Percentiles rank a stretch among this genome's conserved stretches.
Conservation (phyloP, 2,329 filamentous ascomycete species). For the Colletotrichum sp. region DNA sequence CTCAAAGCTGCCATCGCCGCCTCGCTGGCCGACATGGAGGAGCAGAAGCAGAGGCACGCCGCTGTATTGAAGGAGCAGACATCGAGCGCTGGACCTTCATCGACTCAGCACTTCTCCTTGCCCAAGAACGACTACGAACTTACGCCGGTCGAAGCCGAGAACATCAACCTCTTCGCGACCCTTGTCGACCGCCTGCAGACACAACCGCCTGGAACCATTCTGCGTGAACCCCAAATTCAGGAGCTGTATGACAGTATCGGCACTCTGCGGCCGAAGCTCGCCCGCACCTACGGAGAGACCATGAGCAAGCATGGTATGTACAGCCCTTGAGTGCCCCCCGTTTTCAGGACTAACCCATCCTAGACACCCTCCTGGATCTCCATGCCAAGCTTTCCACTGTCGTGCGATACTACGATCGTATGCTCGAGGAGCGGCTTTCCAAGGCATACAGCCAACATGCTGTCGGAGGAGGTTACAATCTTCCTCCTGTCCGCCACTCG, state of each 20-base stretch:
- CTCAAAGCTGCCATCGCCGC: constrained; percentile 94
- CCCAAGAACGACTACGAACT: constrained; percentile 95
- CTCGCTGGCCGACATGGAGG: constrained; percentile 95
- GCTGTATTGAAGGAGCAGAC: constrained; percentile 83
- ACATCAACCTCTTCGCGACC: constrained; percentile 95
- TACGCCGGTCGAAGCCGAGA: constrained; percentile 91
- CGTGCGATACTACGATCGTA: constrained; percentile 95
- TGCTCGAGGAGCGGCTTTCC: constrained; percentile 94
- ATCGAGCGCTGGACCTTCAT: constrained; percentile 53
- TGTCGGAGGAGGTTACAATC: constrained; percentile 67
- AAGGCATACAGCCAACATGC: constrained; percentile 88
- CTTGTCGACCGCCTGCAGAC: constrained; percentile 94
- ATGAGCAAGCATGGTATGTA: constrained; percentile 97
- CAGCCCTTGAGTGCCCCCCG: background rate
- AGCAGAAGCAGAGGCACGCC: constrained; percentile 92
- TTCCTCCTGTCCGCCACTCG: constrained; percentile 57
- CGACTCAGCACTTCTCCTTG: constrained; percentile 59
- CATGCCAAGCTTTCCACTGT: constrained; percentile 96
- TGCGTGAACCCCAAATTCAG: constrained; percentile 97
- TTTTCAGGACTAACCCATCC: constrained; percentile 34
- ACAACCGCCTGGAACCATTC: constrained; percentile 91
- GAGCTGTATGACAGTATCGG: constrained; percentile 98
- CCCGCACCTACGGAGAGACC: constrained; percentile 94
- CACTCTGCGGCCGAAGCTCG: constrained; percentile 89
- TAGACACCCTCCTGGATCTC: constrained; percentile 90